Evolutionary conservation across 2,329 filamentous ascomycete species (phyloP).

Genomic region (Fusarium denticulatum): DNA sequence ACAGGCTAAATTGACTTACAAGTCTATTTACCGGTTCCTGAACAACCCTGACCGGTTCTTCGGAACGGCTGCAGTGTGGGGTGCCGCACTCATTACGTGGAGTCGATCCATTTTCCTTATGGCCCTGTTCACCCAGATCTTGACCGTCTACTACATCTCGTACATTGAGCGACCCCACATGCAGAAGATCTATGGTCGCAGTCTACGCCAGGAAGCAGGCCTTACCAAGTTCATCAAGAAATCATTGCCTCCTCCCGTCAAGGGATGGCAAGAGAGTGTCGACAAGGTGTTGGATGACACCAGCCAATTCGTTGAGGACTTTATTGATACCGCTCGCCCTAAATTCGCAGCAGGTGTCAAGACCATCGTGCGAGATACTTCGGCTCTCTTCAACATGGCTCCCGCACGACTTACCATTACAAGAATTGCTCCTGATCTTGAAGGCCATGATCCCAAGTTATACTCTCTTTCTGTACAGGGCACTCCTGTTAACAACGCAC

Average conservation of each 20-base stretch:
- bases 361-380: constrained; percentile 87
- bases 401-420: constrained; percentile 87
- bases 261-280: constrained; percentile 84
- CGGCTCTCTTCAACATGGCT: constrained; percentile 87
- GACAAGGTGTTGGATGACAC: constrained; percentile 89
- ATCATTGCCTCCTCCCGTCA: constrained; percentile 83
- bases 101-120: constrained; percentile 87
- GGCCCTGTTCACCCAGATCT: constrained; percentile 83
- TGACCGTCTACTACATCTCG: constrained; percentile 88
- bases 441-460: constrained; percentile 79
- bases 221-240: constrained; percentile 91
- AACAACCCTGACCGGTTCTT: constrained; percentile 97
- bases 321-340: constrained; percentile 84
- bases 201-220: constrained; percentile 85
- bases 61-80: constrained; percentile 95
- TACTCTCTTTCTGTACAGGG: constrained; percentile 83
- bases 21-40: constrained; percentile 95
- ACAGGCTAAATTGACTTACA: constrained; percentile 88
- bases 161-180: constrained; percentile 97
- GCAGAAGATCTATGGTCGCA: constrained; percentile 94
- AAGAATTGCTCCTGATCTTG: constrained; percentile 79
- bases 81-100: constrained; percentile 91
- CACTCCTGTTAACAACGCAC: constrained; percentile 61
- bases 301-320: constrained; percentile 88
- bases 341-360: constrained; percentile 88